These are phyloP conservation scores for Capronia americana DNA, from an alignment of 2,329 filamentous ascomycete genomes.

Conservation along the genomic window DNA sequence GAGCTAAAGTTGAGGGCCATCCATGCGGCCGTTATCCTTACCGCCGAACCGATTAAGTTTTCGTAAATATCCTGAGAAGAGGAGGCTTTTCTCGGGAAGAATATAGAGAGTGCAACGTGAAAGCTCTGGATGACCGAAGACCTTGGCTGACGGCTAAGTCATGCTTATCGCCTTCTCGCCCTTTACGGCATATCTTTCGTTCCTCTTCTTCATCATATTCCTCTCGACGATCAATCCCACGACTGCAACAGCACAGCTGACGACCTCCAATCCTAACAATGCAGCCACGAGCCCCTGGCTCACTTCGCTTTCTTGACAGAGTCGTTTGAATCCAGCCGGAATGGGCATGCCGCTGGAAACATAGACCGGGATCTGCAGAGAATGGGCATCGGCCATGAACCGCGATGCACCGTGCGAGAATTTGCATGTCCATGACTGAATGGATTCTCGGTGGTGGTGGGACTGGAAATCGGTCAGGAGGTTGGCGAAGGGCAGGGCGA, in stretches of 20 bases:
- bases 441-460: conserved; percentile 30
- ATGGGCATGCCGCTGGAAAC: conserved; percentile 35
- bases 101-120: not conserved
- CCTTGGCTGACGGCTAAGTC: not conserved
- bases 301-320: conserved; percentile 48
- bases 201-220: conserved; percentile 50
- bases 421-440: conserved; percentile 40
- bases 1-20: not conserved
- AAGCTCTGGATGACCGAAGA: not conserved
- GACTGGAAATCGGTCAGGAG: conserved; percentile 22
- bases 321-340: conserved; percentile 47
- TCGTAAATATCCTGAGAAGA: not conserved
- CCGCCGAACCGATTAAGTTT: not conserved
- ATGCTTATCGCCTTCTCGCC: conserved; percentile 5
- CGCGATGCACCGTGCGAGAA: conserved; percentile 32
- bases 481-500: conserved; percentile 37
- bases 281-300: conserved; percentile 47
- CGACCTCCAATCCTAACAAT: conserved; percentile 42
- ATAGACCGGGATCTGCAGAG: conserved; percentile 33
- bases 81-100: not conserved
- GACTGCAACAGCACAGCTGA: conserved; percentile 43
- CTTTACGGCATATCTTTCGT: conserved; percentile 31
- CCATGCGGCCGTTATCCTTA: not conserved
- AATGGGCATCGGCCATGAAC: conserved; percentile 33
- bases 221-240: conserved; percentile 29